These are phyloP conservation scores for Lithohypha guttulata DNA, from an alignment of 2,329 filamentous ascomycete species.

Conservation along the genomic window DNA sequence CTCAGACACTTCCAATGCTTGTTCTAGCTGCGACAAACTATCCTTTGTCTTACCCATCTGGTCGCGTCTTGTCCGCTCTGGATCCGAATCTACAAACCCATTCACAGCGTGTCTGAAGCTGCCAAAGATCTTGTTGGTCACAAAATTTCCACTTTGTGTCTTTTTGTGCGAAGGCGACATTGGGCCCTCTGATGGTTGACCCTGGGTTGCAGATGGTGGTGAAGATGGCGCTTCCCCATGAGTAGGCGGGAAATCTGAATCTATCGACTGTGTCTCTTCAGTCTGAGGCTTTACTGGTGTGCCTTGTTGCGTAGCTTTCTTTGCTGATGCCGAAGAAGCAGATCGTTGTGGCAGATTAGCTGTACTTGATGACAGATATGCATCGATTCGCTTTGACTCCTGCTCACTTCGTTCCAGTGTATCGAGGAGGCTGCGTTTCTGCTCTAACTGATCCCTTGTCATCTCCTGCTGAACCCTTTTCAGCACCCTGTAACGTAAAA, in stretches of 20 bases:
- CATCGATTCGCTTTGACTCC: slow-evolving; percentile 85
- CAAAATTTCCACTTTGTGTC: slow-evolving; percentile 73
- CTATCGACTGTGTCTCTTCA: slow-evolving; percentile 81
- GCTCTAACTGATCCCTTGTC: slow-evolving; percentile 83
- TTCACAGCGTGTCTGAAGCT: slow-evolving; percentile 91
- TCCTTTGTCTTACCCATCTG: slow-evolving; percentile 93
- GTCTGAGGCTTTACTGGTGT: slow-evolving; percentile 45
- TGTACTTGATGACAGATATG: slow-evolving; percentile 66
- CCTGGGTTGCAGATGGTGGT: slow-evolving; percentile 61
- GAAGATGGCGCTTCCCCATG: slow-evolving; percentile 58
- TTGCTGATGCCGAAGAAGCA: slow-evolving; percentile 39
- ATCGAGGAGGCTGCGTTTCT: slow-evolving; percentile 72
- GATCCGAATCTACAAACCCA: slow-evolving; percentile 91
- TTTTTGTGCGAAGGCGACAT: slow-evolving; percentile 54
- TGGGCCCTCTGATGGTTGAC: slow-evolving; percentile 39
- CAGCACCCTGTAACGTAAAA: slow-evolving; percentile 78
- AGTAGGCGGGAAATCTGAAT: slow-evolving; percentile 89
- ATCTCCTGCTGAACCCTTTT: slow-evolving; percentile 97
- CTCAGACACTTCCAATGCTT: slow-evolving; percentile 77
- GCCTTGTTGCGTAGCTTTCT: slow-evolving; percentile 33
- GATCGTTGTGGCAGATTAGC: slow-evolving; percentile 55
- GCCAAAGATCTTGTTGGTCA: slow-evolving; percentile 87
- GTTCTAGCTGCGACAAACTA: slow-evolving; percentile 69
- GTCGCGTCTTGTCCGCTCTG: slow-evolving; percentile 81
- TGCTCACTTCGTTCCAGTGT: slow-evolving; percentile 87